Base-by-base conservation (phyloP, 2,329 filamentous ascomycete genomes). In the Mycosphaerelloides madeirae region DNA sequence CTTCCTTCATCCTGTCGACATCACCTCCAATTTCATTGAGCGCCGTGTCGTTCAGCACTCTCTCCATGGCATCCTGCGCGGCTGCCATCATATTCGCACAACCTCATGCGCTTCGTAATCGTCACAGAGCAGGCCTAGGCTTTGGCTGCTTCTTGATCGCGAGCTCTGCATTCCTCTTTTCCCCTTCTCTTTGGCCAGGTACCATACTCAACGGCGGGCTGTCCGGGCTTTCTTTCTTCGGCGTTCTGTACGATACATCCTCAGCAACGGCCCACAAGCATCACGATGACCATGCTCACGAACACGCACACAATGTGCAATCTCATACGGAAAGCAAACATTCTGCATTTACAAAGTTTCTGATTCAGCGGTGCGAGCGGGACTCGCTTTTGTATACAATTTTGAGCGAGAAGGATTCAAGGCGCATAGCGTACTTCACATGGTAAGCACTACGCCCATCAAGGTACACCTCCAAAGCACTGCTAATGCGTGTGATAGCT, bases 351-450 rank as follows among this genome's bases (percentile, higher is more conserved):
- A 95, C 91, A 0, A 78, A 75, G 12, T 77, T 84, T 43, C 65
- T 97, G 3, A 73, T 97, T n/a, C 76, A 76, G 0, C 75, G 79
- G 43, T 84, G 83, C 9, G 77, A 84, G 38, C 74, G 75, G 19
- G 87, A 84, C 63, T 90, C 91, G 0, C 75, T 97, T 28, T 60
- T 96, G 14, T 83, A 96, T 62, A 84, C 87, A 41, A 88, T 98
- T 46, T 70, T 98, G 58, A 80, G 83, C 12, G 91, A 97, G 61
- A 89, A 88, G 59, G 91, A 98, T 65, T 97, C 91, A 13, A 79
- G 93, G 46, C 81, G 91, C 34, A 97, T 98, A 52, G 94, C 95
- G 56, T 98, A 98, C 68, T 98, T 97, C 58, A 95, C 95, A 81
- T 79, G 77, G 86, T 94, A 73, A 61, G 83, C 64, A 13, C 18